A percentile compares a stretch with the other conserved stretches of the same genome.
Evolutionary conservation across 2,329 filamentous ascomycete species (phyloP).

Genomic region (Xylariales sp.): DNA sequence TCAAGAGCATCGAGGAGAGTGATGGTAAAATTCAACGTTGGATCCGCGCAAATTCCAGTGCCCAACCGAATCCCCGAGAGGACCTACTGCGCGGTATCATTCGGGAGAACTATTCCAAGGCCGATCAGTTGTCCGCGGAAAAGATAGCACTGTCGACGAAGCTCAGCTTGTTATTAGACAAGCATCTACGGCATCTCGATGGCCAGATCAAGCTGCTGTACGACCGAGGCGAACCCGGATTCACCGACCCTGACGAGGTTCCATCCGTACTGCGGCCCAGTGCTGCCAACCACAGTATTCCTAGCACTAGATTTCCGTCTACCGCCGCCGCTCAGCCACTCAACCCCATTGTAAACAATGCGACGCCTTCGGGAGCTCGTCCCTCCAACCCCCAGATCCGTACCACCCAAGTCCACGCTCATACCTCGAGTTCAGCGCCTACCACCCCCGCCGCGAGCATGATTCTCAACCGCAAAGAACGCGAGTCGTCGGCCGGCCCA

Average conservation of each 20-base stretch:
- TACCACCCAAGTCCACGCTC: constrained; percentile 42
- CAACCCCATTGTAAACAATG: constrained; percentile 32
- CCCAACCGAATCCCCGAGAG: constrained; percentile 71
- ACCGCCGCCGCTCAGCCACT: constrained; percentile 30
- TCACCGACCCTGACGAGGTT: constrained; percentile 57
- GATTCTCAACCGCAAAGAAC: constrained; percentile 50
- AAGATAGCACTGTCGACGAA: constrained; percentile 69
- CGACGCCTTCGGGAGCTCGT: constrained; percentile 38
- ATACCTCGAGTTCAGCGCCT: constrained; percentile 52
- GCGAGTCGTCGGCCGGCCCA: constrained; percentile 57
- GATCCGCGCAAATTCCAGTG: constrained; percentile 72
- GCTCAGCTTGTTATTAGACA: constrained; percentile 54
- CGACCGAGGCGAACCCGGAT: constrained; percentile 57
- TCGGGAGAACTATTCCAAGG: constrained; percentile 61
- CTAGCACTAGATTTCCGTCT: constrained; percentile 31
- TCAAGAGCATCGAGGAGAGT: constrained; percentile 64
- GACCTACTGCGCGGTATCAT: constrained; percentile 62
- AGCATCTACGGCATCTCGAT: constrained; percentile 60
- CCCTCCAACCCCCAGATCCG: constrained; percentile 43
- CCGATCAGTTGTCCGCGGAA: constrained; percentile 67
- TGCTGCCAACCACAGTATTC: constrained; percentile 48
- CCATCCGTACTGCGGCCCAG: constrained; percentile 58
- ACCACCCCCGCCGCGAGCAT: constrained; percentile 57
- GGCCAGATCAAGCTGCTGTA: constrained; percentile 57
- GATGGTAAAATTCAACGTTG: constrained; percentile 76